Evolutionary conservation across 108 stramenopile genomes (phyloP).

Genomic region (Pelagomonas calceolata): DNA sequence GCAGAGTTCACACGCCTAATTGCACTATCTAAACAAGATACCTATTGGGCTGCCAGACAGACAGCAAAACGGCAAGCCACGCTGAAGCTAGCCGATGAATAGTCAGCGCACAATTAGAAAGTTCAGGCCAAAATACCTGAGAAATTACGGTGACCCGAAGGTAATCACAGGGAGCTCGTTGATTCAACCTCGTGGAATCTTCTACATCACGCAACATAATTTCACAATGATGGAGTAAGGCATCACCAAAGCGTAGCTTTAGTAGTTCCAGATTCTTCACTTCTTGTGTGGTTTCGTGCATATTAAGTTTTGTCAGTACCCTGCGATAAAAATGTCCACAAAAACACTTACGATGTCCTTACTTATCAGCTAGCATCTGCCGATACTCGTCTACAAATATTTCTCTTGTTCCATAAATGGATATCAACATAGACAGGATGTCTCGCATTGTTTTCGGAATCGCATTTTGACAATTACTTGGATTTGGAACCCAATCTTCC

Average conservation of each 20-base stretch:
- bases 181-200: conserved; percentile 78
- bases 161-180: conserved; percentile 48
- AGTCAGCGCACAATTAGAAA: conserved; percentile 62
- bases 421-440: conserved; percentile 86
- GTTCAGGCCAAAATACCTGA: conserved; percentile 92
- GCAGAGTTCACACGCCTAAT: too few relatives aligned
- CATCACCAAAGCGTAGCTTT: conserved; percentile 87
- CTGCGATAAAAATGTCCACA: conserved; percentile 34
- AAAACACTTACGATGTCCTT: conserved; percentile 64
- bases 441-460: conserved; percentile 44
- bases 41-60: neutral
- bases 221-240: conserved; percentile 79
- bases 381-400: conserved; percentile 92
- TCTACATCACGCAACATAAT: conserved; percentile 96
- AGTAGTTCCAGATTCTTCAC: conserved; percentile 88
- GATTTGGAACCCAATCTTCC: conserved; percentile 12
- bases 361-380: conserved; percentile 87
- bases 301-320: neutral
- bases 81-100: conserved; percentile 56
- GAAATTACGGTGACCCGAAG: conserved; percentile 77
- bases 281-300: conserved; percentile 60
- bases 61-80: neutral
- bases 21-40: neutral
- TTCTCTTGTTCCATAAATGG: conserved; percentile 95
- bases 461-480: neutral